A percentile compares a stretch with the other conserved stretches of the same genome.
phyloP scores from a whole-genome alignment of 1,284 basidiomycete species.

The Trametes versicolor region DNA sequence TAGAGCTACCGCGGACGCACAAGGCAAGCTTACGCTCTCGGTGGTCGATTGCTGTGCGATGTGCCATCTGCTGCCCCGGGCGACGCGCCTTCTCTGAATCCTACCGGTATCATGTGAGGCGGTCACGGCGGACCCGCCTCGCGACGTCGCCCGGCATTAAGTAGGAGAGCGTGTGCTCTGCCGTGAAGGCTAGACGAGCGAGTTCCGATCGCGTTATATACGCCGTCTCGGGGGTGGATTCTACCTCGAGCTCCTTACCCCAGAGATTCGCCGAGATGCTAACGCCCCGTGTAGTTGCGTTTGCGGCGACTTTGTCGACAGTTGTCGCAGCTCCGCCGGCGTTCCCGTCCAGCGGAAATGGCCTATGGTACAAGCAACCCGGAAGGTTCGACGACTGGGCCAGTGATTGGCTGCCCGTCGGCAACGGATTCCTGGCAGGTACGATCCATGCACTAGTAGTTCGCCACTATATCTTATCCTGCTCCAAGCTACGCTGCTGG shows the following conservation, averaged over 20 bases:
- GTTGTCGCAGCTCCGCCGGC: conserved; percentile 51
- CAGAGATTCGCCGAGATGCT: conserved; percentile 8
- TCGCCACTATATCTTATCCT: background rate
- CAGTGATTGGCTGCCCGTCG: conserved; percentile 70
- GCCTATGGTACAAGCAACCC: conserved; percentile 70
- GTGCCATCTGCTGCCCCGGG: conserved; percentile 16
- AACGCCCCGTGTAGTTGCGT: conserved; percentile 21
- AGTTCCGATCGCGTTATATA: conserved; percentile 10
- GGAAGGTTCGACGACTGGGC: conserved; percentile 60
- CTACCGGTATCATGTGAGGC: conserved; percentile 11
- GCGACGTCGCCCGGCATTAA: too few relatives aligned
- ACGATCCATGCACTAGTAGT: conserved; percentile 7
- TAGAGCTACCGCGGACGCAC: conserved; percentile 12
- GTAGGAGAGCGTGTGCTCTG: background rate
- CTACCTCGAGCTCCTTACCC: background rate
- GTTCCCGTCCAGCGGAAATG: conserved; percentile 78
- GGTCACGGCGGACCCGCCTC: conserved; percentile 10
- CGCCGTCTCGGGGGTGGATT: background rate
- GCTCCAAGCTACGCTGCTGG: conserved; percentile 67
- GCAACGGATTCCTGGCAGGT: conserved; percentile 81
- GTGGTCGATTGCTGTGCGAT: background rate
- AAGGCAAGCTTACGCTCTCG: conserved; percentile 29
- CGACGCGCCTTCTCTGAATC: conserved; percentile 2
- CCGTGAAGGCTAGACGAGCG: background rate
- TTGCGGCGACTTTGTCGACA: conserved; percentile 24